Conservation (phyloP, 2,329 filamentous ascomycete species). For the Boeremia exigua region DNA sequence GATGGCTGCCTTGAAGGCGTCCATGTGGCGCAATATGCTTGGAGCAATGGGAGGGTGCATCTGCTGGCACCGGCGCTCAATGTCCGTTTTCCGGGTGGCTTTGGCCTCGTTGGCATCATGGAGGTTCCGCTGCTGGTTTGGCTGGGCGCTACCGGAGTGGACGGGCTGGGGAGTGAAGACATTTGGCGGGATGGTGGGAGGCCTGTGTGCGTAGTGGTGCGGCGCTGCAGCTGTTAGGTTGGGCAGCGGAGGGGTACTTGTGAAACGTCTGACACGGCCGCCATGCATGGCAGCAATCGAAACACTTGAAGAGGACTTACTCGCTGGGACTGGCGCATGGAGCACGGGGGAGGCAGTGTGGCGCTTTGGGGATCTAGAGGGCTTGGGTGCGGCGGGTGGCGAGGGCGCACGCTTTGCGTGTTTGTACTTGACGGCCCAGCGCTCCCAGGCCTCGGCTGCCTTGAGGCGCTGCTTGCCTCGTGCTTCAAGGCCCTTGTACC, state of each 20-base stretch:
- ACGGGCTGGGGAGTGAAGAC: slow-evolving; percentile 39
- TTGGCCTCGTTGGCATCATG: slow-evolving; percentile 70
- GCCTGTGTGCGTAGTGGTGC: slow-evolving; percentile 37
- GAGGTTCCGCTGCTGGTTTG: slow-evolving; percentile 58
- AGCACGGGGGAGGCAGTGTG: slow-evolving; percentile 39
- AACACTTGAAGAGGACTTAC: slow-evolving; percentile 39
- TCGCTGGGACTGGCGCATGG: slow-evolving; percentile 42
- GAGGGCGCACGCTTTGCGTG: slow-evolving; percentile 29
- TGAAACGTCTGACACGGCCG: slow-evolving; percentile 24
- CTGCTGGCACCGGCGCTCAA: slow-evolving; percentile 71
- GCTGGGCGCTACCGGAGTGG: slow-evolving; percentile 31
- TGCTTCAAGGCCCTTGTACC: slow-evolving; percentile 75
- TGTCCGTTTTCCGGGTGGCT: slow-evolving; percentile 69
- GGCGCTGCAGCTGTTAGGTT: slow-evolving; percentile 42
- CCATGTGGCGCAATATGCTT: slow-evolving; percentile 70
- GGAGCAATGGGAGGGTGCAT: slow-evolving; percentile 70
- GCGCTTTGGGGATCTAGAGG: slow-evolving; percentile 34
- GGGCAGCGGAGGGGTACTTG: slow-evolving; percentile 28
- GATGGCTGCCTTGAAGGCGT: slow-evolving; percentile 75
- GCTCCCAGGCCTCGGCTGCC: slow-evolving; percentile 75
- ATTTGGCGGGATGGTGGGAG: slow-evolving; percentile 43
- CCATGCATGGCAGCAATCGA: slow-evolving; percentile 21
- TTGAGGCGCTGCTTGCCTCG: slow-evolving; percentile 66
- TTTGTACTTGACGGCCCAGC: slow-evolving; percentile 64
- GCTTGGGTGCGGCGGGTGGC: slow-evolving; percentile 24